Conservation (phyloP, 768 basidiomycete genomes). For the Amanita pallidorosea region DNA sequence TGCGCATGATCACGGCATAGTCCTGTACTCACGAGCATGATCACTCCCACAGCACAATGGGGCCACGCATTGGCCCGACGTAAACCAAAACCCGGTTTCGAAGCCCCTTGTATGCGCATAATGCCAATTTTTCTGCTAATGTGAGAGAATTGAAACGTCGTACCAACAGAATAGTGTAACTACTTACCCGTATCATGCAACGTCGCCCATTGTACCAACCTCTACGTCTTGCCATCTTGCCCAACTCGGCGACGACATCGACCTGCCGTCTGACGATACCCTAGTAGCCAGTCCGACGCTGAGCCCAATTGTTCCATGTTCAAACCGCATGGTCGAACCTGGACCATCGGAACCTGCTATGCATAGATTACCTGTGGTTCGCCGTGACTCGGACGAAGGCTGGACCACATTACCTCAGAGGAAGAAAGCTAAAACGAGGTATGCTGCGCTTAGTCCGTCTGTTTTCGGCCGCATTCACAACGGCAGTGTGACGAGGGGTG, state of each 20-base stretch:
- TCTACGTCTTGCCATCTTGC: neutral
- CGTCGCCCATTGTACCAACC: neutral
- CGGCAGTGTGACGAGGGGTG: neutral
- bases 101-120: conserved; percentile 2
- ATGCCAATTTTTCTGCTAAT: neutral
- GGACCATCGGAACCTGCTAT: neutral
- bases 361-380: no score
- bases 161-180: neutral
- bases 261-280: conserved; percentile 5
- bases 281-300: conserved; percentile 3
- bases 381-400: conserved; percentile 1
- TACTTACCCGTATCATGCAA: neutral
- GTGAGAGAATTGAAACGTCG: neutral
- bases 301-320: neutral
- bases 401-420: conserved; percentile 6
- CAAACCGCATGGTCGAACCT: neutral
- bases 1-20: neutral
- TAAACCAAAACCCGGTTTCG: neutral
- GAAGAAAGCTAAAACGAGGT: conserved; percentile 2
- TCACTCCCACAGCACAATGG: neutral
- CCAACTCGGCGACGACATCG: neutral
- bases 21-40: neutral
- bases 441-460: neutral
- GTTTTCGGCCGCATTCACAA: neutral
- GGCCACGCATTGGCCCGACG: neutral